Conservation (phyloP, 2,329 filamentous ascomycete genomes). For the Tricladium varicosporioides region DNA sequence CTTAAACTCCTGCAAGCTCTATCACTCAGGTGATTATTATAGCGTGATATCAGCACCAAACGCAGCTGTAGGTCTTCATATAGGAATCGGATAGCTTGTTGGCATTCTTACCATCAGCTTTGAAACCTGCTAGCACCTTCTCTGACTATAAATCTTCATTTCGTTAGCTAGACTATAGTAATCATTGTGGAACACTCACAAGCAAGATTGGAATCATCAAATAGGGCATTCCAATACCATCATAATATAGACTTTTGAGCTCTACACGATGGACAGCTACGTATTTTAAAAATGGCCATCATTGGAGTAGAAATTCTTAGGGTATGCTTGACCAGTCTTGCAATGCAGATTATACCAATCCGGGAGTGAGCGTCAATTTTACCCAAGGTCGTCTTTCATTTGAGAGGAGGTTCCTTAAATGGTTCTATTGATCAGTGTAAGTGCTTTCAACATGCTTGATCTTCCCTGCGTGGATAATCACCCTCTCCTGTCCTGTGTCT, state of each 20-base stretch:
- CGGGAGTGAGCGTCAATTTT: constrained; percentile 67
- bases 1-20: too few species aligned
- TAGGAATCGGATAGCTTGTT: constrained; percentile 76
- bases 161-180: neutral
- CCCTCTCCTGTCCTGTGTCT: constrained; percentile 47
- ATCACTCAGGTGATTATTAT: too few species aligned
- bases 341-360: constrained; percentile 69
- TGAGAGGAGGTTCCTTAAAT: constrained; percentile 57
- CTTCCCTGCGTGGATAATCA: constrained; percentile 45
- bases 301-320: constrained; percentile 49
- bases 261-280: constrained; percentile 52
- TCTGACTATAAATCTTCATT: constrained; percentile 67
- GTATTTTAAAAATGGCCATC: constrained; percentile 53
- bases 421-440: constrained; percentile 45
- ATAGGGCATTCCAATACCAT: constrained; percentile 53
- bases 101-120: constrained; percentile 51
- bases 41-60: neutral
- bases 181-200: constrained; percentile 47
- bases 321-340: constrained; percentile 50
- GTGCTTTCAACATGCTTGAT: constrained; percentile 45
- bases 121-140: constrained; percentile 68
- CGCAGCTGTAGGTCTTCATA: constrained; percentile 68
- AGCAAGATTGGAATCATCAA: constrained; percentile 59
- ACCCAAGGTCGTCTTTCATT: constrained; percentile 62
- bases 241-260: constrained; percentile 51